phyloP scores from a whole-genome alignment of 2,329 filamentous ascomycete genomes.

The Aulographum hederae region DNA sequence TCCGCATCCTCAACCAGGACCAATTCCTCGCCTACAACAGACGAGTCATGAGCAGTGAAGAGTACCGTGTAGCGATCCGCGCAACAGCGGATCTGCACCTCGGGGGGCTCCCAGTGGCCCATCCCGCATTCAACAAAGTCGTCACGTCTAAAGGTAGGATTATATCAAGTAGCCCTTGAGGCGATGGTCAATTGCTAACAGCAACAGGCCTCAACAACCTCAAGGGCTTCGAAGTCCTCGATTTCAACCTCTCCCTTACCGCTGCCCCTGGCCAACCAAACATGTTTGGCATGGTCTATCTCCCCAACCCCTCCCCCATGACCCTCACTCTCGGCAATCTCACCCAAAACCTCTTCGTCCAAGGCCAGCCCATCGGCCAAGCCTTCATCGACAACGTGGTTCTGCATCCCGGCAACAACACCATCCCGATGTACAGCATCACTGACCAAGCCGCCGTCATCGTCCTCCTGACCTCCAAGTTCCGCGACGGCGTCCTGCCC shows the following conservation, averaged over 20 bases:
- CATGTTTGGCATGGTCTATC: constrained; percentile 39
- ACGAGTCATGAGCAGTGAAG: constrained; percentile 28
- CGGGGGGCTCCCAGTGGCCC: constrained; percentile 28
- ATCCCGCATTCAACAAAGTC: constrained; percentile 36
- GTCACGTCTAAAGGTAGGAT: constrained; percentile 36
- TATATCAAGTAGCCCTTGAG: no score
- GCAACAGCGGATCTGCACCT: constrained; percentile 34
- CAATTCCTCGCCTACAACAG: constrained; percentile 32
- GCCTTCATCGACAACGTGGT: constrained; percentile 39
- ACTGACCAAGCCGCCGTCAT: constrained; percentile 34
- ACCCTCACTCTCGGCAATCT: constrained; percentile 51
- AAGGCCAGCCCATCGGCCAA: constrained; percentile 32
- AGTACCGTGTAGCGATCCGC: constrained; percentile 29
- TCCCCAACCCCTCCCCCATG: constrained; percentile 46
- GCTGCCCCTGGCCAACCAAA: constrained; percentile 30
- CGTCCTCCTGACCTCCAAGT: constrained; percentile 25
- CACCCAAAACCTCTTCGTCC: constrained; percentile 40
- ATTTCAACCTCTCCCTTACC: constrained; percentile 28
- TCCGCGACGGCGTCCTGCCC: constrained; percentile 35
- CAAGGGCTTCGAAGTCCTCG: constrained; percentile 32
- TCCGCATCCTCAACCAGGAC: constrained; percentile 23
- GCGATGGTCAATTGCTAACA: no score
- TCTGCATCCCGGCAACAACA: constrained; percentile 40
- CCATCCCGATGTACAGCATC: constrained; percentile 33
- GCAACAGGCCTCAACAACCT: constrained; percentile 41